Percentiles rank a stretch among this genome's conserved stretches.
Evolutionary conservation across 177 flowering plant species (phyloP).

Genomic region (Tripterygium wilfordii): DNA sequence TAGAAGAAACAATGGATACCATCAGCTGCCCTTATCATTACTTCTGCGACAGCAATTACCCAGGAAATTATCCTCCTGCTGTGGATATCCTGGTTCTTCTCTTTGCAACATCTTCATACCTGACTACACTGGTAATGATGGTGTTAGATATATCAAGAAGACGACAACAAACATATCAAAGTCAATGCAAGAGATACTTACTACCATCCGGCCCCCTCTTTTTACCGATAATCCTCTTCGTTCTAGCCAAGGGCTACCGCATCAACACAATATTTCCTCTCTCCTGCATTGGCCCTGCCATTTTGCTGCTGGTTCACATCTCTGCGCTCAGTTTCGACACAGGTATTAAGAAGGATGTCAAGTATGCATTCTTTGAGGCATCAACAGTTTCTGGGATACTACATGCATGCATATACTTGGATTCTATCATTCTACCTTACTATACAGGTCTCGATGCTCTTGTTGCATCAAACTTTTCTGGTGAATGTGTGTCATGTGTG

Average conservation of each 20-base stretch:
- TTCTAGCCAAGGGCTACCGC: constrained; percentile 45
- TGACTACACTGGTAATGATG: constrained; percentile 22
- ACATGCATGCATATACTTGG: constrained; percentile 47
- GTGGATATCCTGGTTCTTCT: constrained; percentile 26
- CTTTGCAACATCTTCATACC: constrained; percentile 25
- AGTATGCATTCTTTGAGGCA: constrained; percentile 30
- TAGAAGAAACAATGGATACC: constrained; percentile 50
- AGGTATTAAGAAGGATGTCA: constrained; percentile 16
- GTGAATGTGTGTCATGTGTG: constrained; percentile 45
- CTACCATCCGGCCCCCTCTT: constrained; percentile 50
- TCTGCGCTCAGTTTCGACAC: constrained; percentile 43
- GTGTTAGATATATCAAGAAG: constrained; percentile 13
- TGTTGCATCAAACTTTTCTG: constrained; percentile 36
- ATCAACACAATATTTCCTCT: constrained; percentile 41
- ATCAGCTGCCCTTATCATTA: constrained; percentile 49
- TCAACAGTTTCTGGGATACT: constrained; percentile 46
- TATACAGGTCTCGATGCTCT: constrained; percentile 53
- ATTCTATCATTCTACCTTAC: constrained; percentile 42
- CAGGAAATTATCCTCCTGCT: constrained; percentile 32
- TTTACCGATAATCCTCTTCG: constrained; percentile 37
- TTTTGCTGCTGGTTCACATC: constrained; percentile 35
- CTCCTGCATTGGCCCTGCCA: constrained; percentile 34
- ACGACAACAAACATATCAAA: background rate
- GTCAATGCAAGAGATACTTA: constrained; percentile 21
- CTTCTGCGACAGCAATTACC: constrained; percentile 44